Conservation (phyloP, 2,329 filamentous ascomycete genomes). For the Coniosporium tulheliwenetii region DNA sequence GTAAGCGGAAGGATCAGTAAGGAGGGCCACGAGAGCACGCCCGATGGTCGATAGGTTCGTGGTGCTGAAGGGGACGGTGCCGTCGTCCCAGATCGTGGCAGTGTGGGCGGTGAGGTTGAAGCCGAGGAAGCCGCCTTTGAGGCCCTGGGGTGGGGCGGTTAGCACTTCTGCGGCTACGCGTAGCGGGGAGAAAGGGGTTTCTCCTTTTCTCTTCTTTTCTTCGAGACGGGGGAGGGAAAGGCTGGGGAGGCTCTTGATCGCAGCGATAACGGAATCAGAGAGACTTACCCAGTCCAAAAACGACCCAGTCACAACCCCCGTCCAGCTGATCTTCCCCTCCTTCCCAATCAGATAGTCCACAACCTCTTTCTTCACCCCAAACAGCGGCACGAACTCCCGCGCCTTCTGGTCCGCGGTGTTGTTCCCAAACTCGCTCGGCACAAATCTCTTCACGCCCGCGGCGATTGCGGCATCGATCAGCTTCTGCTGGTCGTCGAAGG, state of each 20-base stretch:
- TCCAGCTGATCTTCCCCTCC: constrained; percentile 40
- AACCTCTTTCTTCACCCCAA: constrained; percentile 30
- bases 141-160: constrained; percentile 16
- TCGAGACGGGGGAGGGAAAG: too few species aligned
- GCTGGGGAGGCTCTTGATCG: too few species aligned
- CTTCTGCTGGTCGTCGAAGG: constrained; percentile 28
- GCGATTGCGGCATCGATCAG: constrained; percentile 43
- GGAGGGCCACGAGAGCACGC: constrained; percentile 33
- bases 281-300: constrained; percentile 44
- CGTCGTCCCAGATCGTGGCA: constrained; percentile 40
- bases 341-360: constrained; percentile 37
- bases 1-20: constrained; percentile 28
- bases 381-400: constrained; percentile 32
- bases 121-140: constrained; percentile 34
- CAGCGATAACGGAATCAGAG: too few species aligned
- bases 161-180: constrained; percentile 1
- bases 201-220: too few species aligned
- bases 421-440: constrained; percentile 44
- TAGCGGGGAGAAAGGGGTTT: too few species aligned
- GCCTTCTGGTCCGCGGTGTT: constrained; percentile 20
- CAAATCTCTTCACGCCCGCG: constrained; percentile 44
- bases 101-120: constrained; percentile 34
- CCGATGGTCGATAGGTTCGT: constrained; percentile 38
- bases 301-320: constrained; percentile 38
- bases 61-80: constrained; percentile 34